A percentile compares a stretch with the other conserved stretches of the same genome.
These are phyloP conservation scores for Heterobasidion irregulare DNA, from an alignment of 1,284 basidiomycete genomes.

Conservation along the genomic window DNA sequence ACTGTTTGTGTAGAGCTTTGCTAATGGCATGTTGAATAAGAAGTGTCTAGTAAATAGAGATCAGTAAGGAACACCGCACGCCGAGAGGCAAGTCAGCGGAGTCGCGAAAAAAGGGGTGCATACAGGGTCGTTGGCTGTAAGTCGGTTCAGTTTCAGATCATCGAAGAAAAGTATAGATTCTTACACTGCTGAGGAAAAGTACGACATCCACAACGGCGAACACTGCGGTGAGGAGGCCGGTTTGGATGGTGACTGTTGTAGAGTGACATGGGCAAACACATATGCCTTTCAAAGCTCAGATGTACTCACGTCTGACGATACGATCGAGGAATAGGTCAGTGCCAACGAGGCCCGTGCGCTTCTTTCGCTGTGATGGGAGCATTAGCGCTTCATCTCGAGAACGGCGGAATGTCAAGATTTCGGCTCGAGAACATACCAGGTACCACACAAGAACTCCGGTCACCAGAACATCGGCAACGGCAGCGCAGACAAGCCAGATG, in stretches of 20 bases:
- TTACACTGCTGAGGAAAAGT: slow-evolving; percentile 23
- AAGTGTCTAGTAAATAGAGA: neutral
- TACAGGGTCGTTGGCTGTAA: neutral
- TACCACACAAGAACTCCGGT: slow-evolving; percentile 23
- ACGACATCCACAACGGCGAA: slow-evolving; percentile 25
- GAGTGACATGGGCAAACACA: no score
- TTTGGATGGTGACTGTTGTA: slow-evolving; percentile 27
- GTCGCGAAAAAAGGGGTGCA: neutral
- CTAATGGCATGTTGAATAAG: neutral
- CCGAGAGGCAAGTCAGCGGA: no score
- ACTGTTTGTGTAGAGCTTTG: neutral
- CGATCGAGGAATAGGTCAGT: neutral
- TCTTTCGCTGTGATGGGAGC: slow-evolving; percentile 21
- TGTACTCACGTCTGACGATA: no score
- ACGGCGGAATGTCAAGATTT: neutral
- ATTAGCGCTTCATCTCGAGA: no score
- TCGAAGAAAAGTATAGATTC: neutral
- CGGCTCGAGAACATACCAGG: slow-evolving; percentile 13
- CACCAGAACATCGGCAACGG: slow-evolving; percentile 23
- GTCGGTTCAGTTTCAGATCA: neutral
- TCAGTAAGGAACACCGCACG: neutral
- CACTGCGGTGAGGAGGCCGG: slow-evolving; percentile 25
- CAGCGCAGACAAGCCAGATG: slow-evolving; percentile 25
- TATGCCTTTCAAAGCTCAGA: no score
- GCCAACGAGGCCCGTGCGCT: slow-evolving; percentile 26